Conservation (phyloP, 345 rosid genomes). For the Eucalyptus camaldulensis region DNA sequence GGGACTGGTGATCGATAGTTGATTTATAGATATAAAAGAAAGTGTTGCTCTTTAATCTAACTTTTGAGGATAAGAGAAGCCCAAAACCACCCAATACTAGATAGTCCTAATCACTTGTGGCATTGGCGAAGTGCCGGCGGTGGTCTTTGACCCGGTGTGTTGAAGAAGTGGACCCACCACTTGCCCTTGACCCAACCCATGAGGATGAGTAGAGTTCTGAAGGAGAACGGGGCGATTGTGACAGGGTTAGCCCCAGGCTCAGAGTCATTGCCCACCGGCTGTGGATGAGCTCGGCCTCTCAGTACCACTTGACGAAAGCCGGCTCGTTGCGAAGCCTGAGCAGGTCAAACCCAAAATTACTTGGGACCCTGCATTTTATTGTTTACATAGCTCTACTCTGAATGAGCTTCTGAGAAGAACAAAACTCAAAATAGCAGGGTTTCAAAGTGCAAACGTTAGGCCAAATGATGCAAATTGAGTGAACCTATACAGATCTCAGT, state of each 20-base stretch:
- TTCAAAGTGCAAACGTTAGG: neutral
- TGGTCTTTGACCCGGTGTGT: constrained; percentile 80
- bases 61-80: accelerated
- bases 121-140: constrained; percentile 57
- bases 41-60: accelerated
- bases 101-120: constrained; percentile 79
- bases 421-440: constrained; percentile 13
- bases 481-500: neutral
- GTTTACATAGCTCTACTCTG: neutral
- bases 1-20: accelerated
- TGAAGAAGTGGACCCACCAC: constrained; percentile 89
- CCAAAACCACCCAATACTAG: neutral
- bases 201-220: constrained; percentile 75
- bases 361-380: constrained; percentile 52
- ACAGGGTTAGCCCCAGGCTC: constrained; percentile 85
- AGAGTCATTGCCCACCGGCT: constrained; percentile 93
- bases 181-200: constrained; percentile 99
- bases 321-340: constrained; percentile 79
- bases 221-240: constrained; percentile 74
- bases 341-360: constrained; percentile 88
- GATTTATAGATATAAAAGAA: accelerated
- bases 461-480: neutral
- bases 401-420: neutral
- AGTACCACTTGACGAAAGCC: constrained; percentile 87
- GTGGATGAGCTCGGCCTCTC: constrained; percentile 94